Percentiles rank a stretch among this genome's conserved stretches.
Evolutionary conservation across 306 rosid species (phyloP).

Genomic region (Astragalus glycyphyllos): DNA sequence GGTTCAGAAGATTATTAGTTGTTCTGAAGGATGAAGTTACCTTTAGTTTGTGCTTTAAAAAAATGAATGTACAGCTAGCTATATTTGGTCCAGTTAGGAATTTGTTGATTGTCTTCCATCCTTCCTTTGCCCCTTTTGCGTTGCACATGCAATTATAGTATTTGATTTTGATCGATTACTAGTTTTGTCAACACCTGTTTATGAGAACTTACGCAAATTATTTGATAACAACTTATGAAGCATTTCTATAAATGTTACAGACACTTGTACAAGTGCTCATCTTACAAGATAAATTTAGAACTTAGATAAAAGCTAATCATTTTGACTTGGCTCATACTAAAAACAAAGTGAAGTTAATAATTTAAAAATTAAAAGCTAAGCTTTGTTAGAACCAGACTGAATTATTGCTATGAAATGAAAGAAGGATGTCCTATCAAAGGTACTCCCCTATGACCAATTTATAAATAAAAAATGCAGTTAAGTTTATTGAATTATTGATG

Average conservation of each 20-base stretch:
- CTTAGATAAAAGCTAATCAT: conserved; percentile 12
- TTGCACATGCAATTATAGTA: no score
- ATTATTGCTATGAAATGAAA: not conserved
- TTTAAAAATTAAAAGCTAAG: no score
- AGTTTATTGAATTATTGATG: no score
- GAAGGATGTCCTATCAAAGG: conserved; percentile 36
- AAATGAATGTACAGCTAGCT: conserved; percentile 54
- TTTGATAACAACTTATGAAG: no score
- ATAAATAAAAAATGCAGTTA: no score
- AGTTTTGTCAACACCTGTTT: no score
- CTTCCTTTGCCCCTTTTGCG: not conserved
- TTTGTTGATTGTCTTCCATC: conserved; percentile 4
- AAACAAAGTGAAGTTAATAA: not conserved
- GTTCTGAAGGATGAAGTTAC: not conserved
- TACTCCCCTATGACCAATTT: no score
- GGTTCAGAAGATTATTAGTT: conserved; percentile 63
- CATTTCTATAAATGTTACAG: no score
- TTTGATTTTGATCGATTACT: no score
- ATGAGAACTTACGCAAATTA: no score
- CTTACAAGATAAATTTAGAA: no score
- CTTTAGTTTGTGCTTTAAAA: not conserved
- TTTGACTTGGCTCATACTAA: conserved; percentile 14
- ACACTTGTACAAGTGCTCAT: no score
- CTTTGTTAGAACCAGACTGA: not conserved
- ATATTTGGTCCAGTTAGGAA: conserved; percentile 18